Conservation (phyloP, 805 yeast genomes). For the Wickerhamiella australiensis region DNA sequence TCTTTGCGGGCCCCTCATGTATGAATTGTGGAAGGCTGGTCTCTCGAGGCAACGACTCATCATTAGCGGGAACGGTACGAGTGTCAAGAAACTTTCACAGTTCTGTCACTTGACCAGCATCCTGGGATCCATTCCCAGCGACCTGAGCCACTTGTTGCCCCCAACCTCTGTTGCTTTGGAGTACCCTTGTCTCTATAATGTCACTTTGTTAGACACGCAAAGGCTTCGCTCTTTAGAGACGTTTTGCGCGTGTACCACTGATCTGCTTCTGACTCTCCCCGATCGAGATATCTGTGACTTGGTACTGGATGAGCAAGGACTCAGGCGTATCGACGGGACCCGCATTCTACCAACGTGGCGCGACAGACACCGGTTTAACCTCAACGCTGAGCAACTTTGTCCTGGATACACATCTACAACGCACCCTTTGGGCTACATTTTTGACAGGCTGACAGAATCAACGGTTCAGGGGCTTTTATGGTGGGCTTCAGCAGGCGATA, state of each 20-base stretch:
- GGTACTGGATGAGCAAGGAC: conserved; percentile 11
- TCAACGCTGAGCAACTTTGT: not conserved
- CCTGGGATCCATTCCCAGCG: conserved; percentile 52
- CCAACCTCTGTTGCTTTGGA: conserved; percentile 20
- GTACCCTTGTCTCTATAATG: conserved; percentile 36
- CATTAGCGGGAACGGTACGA: conserved; percentile 21
- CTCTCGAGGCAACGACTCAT: conserved; percentile 47
- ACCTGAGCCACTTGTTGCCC: conserved; percentile 32
- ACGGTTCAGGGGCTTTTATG: conserved; percentile 45
- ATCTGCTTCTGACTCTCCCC: conserved; percentile 40
- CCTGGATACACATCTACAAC: not conserved
- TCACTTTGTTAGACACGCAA: conserved; percentile 47
- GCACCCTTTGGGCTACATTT: not conserved
- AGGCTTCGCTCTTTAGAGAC: conserved; percentile 29
- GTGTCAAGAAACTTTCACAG: conserved; percentile 25
- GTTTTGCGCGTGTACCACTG: conserved; percentile 53
- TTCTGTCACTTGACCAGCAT: conserved; percentile 48
- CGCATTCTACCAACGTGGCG: conserved; percentile 21
- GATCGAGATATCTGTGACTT: conserved; percentile 21
- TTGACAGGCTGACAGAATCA: conserved; percentile 18
- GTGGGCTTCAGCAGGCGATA: conserved; percentile 83
- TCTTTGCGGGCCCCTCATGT: conserved; percentile 51
- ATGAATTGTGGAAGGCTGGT: conserved; percentile 51
- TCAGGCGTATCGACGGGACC: conserved; percentile 12
- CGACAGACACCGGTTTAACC: conserved; percentile 21